Evolutionary conservation across 2,329 filamentous ascomycete genomes (phyloP).

Genomic region (Colletotrichum orchidophilum): DNA sequence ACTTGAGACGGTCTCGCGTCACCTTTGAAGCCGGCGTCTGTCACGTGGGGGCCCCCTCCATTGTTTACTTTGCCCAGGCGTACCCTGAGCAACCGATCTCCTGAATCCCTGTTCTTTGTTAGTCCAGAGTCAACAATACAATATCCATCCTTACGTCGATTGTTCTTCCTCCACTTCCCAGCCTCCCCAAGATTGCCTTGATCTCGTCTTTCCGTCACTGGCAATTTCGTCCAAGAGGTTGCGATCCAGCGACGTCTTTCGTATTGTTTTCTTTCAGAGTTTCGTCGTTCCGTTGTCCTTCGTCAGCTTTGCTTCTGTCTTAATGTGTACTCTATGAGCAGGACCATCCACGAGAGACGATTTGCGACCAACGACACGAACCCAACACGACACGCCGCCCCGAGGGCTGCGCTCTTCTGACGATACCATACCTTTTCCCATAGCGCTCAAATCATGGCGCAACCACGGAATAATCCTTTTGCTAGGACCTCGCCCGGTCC

Average conservation of each 20-base stretch:
- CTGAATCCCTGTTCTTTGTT: slow-evolving; percentile 24
- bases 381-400: slow-evolving; percentile 8
- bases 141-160: slow-evolving; percentile 32
- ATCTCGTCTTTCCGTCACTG: slow-evolving; percentile 22
- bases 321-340: slow-evolving; percentile 33
- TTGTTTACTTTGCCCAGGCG: slow-evolving; percentile 42
- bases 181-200: slow-evolving; percentile 28
- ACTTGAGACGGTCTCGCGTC: slow-evolving; percentile 27
- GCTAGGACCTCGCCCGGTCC: slow-evolving; percentile 74
- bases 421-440: slow-evolving; percentile 55
- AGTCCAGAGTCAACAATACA: slow-evolving; percentile 33
- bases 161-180: slow-evolving; percentile 28
- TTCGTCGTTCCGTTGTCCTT: slow-evolving; percentile 14
- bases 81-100: slow-evolving; percentile 41
- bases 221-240: slow-evolving; percentile 10
- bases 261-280: slow-evolving; percentile 28
- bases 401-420: slow-evolving; percentile 21
- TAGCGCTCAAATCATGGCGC: slow-evolving; percentile 63
- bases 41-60: slow-evolving; percentile 31
- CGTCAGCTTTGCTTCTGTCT: slow-evolving; percentile 25
- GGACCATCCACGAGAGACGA: slow-evolving; percentile 22
- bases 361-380: slow-evolving; percentile 31
- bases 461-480: slow-evolving; percentile 85
- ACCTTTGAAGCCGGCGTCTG: slow-evolving; percentile 24
- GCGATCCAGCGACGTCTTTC: slow-evolving; percentile 20